Evolutionary conservation across 169 alveolate genomes (phyloP), one percentile per base, ranked within the genome.

Genomic region (Eimeria mitis): DNA sequence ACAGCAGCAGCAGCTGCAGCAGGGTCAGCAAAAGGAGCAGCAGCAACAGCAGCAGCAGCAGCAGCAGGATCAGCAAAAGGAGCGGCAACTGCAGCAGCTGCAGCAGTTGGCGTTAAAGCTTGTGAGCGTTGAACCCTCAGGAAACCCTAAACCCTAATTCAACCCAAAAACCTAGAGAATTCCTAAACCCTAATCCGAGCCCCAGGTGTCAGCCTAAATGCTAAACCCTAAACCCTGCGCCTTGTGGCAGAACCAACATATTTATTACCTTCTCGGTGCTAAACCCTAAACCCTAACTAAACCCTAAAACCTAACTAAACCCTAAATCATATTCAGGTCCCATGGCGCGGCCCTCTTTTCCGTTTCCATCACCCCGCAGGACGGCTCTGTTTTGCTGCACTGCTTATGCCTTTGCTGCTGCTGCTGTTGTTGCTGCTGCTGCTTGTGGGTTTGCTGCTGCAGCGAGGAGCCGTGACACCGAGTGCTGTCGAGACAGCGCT

Each of bases 391-490:
- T 37, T 28, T 28, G 75, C 40, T 65, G 75, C 89, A 37, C n/a
- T 49, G 68, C 23, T 79, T 7, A 0, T 83, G 84, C 56, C 1
- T 31, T 9, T 19, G 91, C 76, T 56, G 76, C 40, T 84, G 76
- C 76, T 59, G 76, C 91, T n/a, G n/a, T n/a, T n/a, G n/a, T n/a
- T n/a, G n/a, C n/a, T n/a, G n/a, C n/a, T n/a, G n/a, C n/a, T n/a
- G n/a, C n/a, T n/a, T n/a, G n/a, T n/a, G n/a, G n/a, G n/a, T n/a
- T n/a, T 84, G 91, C 37, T 84, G 76, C 54, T 56, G 52, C 54
- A 84, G 91, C 54, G 76, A 47, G 91, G 37, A 54, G 42, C 78
- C 91, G 34, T 54, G 37, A 59, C 76, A 54, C 54, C 54, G 44
- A 11, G 11, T 34, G 91, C 52, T 42, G 54, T 34, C 11, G 76